phyloP scores from a whole-genome alignment of 2,329 filamentous ascomycete species.

The Paramyrothecium roridum region DNA sequence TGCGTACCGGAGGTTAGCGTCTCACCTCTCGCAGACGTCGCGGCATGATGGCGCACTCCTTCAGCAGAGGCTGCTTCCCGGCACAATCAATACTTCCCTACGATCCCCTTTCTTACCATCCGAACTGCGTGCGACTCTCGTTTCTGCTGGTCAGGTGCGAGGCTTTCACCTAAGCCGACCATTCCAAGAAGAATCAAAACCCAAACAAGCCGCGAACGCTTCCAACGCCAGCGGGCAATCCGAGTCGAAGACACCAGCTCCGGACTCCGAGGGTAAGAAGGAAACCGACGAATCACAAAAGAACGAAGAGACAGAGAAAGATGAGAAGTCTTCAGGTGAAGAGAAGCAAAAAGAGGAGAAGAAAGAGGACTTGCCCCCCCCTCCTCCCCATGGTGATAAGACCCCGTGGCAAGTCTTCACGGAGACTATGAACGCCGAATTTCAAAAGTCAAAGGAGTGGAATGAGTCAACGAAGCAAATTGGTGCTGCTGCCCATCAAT shows the following conservation, averaged over 20 bases:
- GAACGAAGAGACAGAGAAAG: slow-evolving; percentile 26
- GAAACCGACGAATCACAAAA: slow-evolving; percentile 44
- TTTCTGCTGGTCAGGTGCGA: slow-evolving; percentile 22
- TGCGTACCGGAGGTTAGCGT: slow-evolving; percentile 45
- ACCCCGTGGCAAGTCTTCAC: slow-evolving; percentile 98
- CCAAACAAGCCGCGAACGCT: slow-evolving; percentile 22
- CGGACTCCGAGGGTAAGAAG: slow-evolving; percentile 27
- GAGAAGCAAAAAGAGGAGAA: slow-evolving; percentile 53
- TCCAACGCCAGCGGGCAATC: slow-evolving; percentile 28
- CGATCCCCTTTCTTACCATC: slow-evolving; percentile 42
- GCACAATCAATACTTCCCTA: slow-evolving; percentile 31
- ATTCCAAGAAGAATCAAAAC: slow-evolving; percentile 28
- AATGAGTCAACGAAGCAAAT: slow-evolving; percentile 97
- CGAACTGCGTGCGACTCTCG: slow-evolving; percentile 29
- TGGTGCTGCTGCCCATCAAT: slow-evolving; percentile 82
- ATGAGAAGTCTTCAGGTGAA: slow-evolving; percentile 39
- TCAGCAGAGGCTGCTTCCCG: slow-evolving; percentile 19
- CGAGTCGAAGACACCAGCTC: slow-evolving; percentile 28
- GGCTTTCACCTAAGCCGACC: slow-evolving; percentile 27
- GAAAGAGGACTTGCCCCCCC: slow-evolving; percentile 72
- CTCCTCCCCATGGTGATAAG: slow-evolving; percentile 97
- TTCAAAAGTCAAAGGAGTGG: slow-evolving; percentile 98
- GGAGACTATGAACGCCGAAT: slow-evolving; percentile 90
- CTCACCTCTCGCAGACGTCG: slow-evolving; percentile 25
- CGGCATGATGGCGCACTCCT: slow-evolving; percentile 20